A percentile compares a stretch with the other conserved stretches of the same genome.
These are phyloP conservation scores for Talaromyces ruber DNA, from an alignment of 495 filamentous ascomycete genomes.

Conservation along the genomic window DNA sequence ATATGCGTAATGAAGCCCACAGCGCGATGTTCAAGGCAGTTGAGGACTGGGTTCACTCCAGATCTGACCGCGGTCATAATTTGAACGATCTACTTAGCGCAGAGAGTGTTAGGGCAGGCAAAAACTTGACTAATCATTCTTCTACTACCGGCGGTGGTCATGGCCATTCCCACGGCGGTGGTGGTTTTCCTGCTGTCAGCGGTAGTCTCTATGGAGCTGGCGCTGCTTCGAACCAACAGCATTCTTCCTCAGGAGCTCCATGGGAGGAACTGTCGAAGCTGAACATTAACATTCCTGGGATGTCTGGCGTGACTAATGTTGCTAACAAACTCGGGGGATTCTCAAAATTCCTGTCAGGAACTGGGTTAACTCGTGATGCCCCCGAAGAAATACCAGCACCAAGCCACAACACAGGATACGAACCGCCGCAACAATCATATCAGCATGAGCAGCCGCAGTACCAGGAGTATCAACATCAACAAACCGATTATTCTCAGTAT, in stretches of 20 bases:
- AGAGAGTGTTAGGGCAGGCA: slow-evolving; percentile 69
- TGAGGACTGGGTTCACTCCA: slow-evolving; percentile 60
- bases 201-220: slow-evolving; percentile 14
- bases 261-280: slow-evolving; percentile 31
- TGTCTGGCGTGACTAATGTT: slow-evolving; percentile 29
- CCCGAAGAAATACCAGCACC: slow-evolving; percentile 7
- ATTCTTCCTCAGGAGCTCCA: slow-evolving; percentile 18
- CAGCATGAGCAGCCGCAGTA: background rate
- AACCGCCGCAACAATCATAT: background rate
- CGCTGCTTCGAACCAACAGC: slow-evolving; percentile 13
- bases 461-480: slow-evolving; percentile 1
- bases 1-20: slow-evolving; percentile 67
- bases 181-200: slow-evolving; percentile 19
- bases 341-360: slow-evolving; percentile 33
- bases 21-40: slow-evolving; percentile 80
- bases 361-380: slow-evolving; percentile 18
- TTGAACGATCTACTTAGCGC: slow-evolving; percentile 66
- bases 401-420: background rate
- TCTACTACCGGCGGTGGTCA: slow-evolving; percentile 13
- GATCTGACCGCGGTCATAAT: slow-evolving; percentile 49
- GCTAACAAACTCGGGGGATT: slow-evolving; percentile 27
- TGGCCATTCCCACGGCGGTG: slow-evolving; percentile 26
- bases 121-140: slow-evolving; percentile 49
- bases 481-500: background rate
- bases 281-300: slow-evolving; percentile 35